A percentile compares a stretch with the other conserved stretches of the same genome.
Evolutionary conservation across 768 basidiomycete species (phyloP).

Genomic region (Rhodotorula diobovata): DNA sequence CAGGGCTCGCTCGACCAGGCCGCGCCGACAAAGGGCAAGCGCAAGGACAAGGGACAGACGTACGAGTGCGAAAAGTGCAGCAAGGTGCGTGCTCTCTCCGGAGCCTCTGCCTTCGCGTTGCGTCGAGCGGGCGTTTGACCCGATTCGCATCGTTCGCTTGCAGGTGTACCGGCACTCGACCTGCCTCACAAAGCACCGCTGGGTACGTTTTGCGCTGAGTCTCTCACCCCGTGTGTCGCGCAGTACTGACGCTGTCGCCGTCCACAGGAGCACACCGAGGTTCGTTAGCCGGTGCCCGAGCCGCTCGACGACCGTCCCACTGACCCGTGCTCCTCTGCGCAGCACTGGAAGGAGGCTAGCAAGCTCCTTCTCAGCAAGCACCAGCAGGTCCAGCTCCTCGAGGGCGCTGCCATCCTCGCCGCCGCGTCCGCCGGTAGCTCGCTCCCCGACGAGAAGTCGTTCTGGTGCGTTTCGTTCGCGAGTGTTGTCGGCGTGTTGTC

Average conservation of each 20-base stretch:
- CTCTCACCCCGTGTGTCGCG: too few relatives aligned
- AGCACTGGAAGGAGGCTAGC: conserved; percentile 85
- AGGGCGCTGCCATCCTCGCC: conserved; percentile 90
- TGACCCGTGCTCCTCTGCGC: background rate
- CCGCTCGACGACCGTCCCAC: background rate
- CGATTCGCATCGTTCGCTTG: too few relatives aligned
- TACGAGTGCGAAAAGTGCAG: conserved; percentile 76
- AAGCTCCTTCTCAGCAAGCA: conserved; percentile 90
- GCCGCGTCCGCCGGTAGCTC: conserved; percentile 66
- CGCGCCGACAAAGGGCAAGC: background rate
- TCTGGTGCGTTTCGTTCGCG: conserved; percentile 53
- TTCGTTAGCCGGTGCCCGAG: background rate
- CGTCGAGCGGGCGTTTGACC: background rate
- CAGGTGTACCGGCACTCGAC: conserved; percentile 65
- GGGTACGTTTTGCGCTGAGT: conserved; percentile 64
- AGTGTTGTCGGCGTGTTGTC: background rate
- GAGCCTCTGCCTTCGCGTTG: background rate
- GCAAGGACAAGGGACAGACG: conserved; percentile 74
- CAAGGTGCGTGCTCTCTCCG: conserved; percentile 55
- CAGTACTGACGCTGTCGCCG: background rate
- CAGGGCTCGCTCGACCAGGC: background rate
- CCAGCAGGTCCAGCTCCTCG: conserved; percentile 93
- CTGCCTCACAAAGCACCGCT: conserved; percentile 93
- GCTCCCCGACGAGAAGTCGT: conserved; percentile 85
- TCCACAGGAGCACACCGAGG: conserved; percentile 34